Base-by-base conservation (phyloP, 768 basidiomycete genomes). In the Xanthoconium stramineum region DNA sequence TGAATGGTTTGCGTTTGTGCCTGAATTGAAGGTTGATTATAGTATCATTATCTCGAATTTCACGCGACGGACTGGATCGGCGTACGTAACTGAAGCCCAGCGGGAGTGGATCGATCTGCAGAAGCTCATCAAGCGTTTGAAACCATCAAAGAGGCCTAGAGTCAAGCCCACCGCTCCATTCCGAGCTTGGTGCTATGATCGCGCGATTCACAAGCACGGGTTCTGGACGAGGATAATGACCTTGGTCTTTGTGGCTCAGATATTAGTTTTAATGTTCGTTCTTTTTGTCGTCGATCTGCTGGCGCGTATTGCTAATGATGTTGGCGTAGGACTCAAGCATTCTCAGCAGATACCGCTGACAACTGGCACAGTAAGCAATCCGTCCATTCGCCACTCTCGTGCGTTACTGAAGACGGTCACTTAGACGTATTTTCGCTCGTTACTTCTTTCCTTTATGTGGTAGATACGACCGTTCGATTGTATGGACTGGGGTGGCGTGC, bases 1-100 rank as follows among this genome's bases (percentile, higher is more conserved):
- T 38, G 52, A 12, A 17, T 12, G 4, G 11, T 33, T 42, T 14
- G 3, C 17, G n/a, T 2, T n/a, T 10, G 47, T 45, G 29, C 32
- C 46, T 47, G 40, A 49, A 39, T 61, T 66, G 13, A 68, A 43
- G 5, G 50, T 19, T 55, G 49, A 57, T 58, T 53, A 6, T 56
- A 96, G 93, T 78, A 91, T 98, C 71, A 97, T 98, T 74, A 97
- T 98, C 66, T 86, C 86, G 44, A 95, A 95, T 71, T 96, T 96
- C 74, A 87, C 85, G 47, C 82, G 86, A 3, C 86, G 88, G 58
- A 94, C 93, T 5, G 95, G 95, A 13, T 82, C 84, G 5, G 93
- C 94, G 1, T 82, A 95, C 44, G 72, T 96, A 32, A 97, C 94
- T 0, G 80, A 85, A 53, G 80, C 92, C 15, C 96, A 98, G 64